These are phyloP conservation scores for Naematelia aurantialba DNA, from an alignment of 768 basidiomycete genomes.

Conservation along the genomic window DNA sequence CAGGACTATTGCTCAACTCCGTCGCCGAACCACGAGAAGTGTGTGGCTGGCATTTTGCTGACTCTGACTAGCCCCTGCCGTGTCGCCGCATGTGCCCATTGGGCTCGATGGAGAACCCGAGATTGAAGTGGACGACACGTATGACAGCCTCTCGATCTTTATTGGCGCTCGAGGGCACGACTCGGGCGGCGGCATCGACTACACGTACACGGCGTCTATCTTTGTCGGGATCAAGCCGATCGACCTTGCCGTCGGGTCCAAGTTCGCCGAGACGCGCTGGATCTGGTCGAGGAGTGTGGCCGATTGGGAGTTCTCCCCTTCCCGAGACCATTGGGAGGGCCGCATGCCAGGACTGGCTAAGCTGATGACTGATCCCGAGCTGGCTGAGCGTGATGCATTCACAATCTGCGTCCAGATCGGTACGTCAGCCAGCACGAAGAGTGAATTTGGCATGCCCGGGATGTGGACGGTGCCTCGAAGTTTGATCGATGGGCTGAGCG, in stretches of 20 bases:
- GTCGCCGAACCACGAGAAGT: no score
- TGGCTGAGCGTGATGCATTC: conserved; percentile 64
- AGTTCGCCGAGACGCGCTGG: conserved; percentile 66
- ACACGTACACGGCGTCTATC: conserved; percentile 59
- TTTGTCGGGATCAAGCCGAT: conserved; percentile 69
- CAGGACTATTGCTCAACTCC: no score
- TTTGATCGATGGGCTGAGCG: conserved; percentile 65
- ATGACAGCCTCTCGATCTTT: neutral
- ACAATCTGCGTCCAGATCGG: conserved; percentile 73
- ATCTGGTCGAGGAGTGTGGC: conserved; percentile 67
- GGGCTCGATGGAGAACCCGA: conserved; percentile 11
- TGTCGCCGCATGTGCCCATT: conserved; percentile 10
- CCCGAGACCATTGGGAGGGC: conserved; percentile 72
- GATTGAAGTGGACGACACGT: conserved; percentile 12
- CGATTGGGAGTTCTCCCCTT: conserved; percentile 67
- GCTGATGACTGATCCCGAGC: conserved; percentile 61
- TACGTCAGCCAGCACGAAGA: conserved; percentile 56
- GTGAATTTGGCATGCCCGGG: conserved; percentile 65
- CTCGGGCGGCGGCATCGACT: neutral
- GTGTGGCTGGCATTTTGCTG: neutral
- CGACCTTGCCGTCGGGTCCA: conserved; percentile 60
- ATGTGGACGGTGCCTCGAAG: conserved; percentile 64
- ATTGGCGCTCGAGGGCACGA: neutral
- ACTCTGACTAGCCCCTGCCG: conserved; percentile 13
- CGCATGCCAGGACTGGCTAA: conserved; percentile 62